Conservation (phyloP, 1,284 basidiomycete species). For the Sanghuangporus sanghuang region DNA sequence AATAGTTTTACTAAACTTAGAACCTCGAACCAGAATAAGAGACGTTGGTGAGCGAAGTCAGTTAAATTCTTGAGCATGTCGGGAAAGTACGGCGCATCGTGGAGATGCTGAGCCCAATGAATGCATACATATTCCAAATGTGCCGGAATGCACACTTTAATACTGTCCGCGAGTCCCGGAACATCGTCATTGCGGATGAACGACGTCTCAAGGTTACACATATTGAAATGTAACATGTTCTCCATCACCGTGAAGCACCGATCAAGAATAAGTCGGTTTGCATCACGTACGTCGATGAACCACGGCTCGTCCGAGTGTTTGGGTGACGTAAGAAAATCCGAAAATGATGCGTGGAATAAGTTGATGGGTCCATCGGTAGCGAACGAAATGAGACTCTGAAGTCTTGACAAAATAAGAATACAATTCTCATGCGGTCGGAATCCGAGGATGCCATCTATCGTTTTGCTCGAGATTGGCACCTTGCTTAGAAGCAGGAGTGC, state of each 20-base stretch:
- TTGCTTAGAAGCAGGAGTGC: neutral
- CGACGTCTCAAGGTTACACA: constrained; percentile 10
- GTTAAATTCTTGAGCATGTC: neutral
- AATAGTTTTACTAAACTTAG: neutral
- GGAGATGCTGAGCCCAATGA: constrained; percentile 6
- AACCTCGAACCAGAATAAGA: constrained; percentile 3
- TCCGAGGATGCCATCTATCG: neutral
- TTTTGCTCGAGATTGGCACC: neutral
- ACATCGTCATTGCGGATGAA: constrained; percentile 1
- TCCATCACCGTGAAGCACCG: constrained; percentile 4
- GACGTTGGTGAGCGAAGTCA: neutral
- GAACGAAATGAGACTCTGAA: neutral
- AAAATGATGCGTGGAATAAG: neutral
- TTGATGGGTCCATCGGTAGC: neutral
- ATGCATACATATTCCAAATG: constrained; percentile 2
- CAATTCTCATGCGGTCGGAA: neutral
- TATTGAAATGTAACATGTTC: constrained; percentile 20
- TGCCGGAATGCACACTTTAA: neutral
- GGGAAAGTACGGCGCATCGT: neutral
- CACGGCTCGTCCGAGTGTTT: neutral
- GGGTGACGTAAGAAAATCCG: neutral
- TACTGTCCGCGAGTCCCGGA: neutral
- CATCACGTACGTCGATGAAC: neutral
- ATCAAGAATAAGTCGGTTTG: neutral
- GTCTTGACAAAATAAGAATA: neutral